A percentile compares a stretch with the other conserved stretches of the same genome.
Conservation (phyloP, 164 flowering plant species). For the Chimonanthus praecox region DNA sequence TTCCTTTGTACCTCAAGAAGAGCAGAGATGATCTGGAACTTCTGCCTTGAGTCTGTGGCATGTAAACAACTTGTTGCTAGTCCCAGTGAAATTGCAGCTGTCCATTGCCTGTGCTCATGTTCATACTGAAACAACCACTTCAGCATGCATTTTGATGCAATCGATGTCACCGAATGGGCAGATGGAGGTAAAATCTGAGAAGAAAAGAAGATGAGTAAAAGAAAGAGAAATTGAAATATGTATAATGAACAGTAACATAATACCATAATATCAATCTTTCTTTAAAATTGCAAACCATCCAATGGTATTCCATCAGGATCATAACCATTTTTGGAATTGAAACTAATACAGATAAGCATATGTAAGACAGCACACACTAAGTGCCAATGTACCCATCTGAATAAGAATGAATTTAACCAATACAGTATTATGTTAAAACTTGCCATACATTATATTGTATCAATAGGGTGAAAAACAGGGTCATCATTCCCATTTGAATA, state of each 20-base stretch:
- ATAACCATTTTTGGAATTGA: too few relatives aligned
- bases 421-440: too few relatives aligned
- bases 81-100: constrained; percentile 90
- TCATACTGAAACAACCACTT: constrained; percentile 75
- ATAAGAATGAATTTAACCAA: neutral
- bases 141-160: constrained; percentile 67
- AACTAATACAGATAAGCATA: too few relatives aligned
- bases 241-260: neutral
- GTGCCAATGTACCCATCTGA: neutral
- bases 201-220: constrained; percentile 10
- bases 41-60: constrained; percentile 74
- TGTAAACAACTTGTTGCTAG: constrained; percentile 66
- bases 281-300: neutral
- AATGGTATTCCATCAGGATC: too few relatives aligned
- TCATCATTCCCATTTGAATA: too few relatives aligned
- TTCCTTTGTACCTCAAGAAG: constrained; percentile 59
- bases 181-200: constrained; percentile 76
- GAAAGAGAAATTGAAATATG: neutral
- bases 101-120: constrained; percentile 92
- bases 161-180: constrained; percentile 56
- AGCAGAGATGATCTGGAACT: constrained; percentile 49
- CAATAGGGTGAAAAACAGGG: neutral
- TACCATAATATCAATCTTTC: too few relatives aligned
- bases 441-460: neutral
- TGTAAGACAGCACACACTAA: too few relatives aligned